Conservation (phyloP, 495 filamentous ascomycete species). For the Trichoderma gamsii region DNA sequence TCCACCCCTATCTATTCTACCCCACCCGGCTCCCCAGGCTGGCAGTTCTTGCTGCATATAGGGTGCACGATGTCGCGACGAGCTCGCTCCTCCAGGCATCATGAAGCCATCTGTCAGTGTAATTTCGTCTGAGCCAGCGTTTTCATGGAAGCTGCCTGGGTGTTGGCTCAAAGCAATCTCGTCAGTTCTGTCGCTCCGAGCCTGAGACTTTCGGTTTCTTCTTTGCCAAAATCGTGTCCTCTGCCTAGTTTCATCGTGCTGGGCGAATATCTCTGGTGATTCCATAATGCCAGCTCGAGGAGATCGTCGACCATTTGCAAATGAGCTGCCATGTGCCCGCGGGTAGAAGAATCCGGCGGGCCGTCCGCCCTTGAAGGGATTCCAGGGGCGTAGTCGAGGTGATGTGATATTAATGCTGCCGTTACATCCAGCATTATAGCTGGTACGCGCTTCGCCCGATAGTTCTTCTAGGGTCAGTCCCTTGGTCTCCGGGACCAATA, state of each 20-base stretch:
- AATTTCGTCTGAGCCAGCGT: neutral
- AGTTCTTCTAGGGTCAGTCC: conserved; percentile 56
- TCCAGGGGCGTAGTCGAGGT: conserved; percentile 24
- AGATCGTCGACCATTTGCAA: conserved; percentile 13
- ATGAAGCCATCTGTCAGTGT: neutral
- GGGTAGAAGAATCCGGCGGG: conserved; percentile 35
- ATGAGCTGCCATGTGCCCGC: conserved; percentile 15
- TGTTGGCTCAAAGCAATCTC: conserved; percentile 13
- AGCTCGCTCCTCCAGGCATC: neutral
- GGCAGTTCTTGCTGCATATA: neutral
- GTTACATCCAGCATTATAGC: conserved; percentile 32
- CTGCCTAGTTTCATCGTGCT: neutral
- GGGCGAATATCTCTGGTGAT: conserved; percentile 25
- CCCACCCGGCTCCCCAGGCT: conserved; percentile 16
- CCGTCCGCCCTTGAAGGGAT: conserved; percentile 31
- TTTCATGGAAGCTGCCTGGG: neutral
- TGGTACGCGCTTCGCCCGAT: conserved; percentile 39
- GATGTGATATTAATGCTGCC: conserved; percentile 25
- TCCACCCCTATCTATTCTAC: conserved; percentile 14
- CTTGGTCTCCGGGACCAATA: conserved; percentile 73
- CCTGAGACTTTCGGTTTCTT: neutral
- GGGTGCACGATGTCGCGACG: neutral
- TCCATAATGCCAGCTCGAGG: conserved; percentile 33
- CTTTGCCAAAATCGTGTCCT: conserved; percentile 6
- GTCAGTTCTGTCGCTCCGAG: conserved; percentile 11